Base-by-base conservation (phyloP, 495 filamentous ascomycete species). In the Xanthoparmelia taractica region DNA sequence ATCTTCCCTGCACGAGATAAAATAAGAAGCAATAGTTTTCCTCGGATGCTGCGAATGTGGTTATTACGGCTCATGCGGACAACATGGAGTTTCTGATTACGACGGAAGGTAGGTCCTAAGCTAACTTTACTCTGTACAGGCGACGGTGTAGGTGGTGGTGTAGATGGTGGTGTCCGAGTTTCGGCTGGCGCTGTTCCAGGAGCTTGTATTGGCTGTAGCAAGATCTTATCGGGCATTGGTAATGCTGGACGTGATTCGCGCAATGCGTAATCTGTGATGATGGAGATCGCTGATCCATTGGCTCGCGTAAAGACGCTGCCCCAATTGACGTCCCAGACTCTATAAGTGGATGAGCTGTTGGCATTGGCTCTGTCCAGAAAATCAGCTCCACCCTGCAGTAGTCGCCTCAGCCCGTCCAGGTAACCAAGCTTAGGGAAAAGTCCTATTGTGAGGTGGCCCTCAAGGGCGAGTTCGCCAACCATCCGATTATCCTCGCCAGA, bases 321-420 rank as follows among this genome's bases (percentile, higher is more conserved):
- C 64, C 64, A 69, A 23, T 66, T 66, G 17, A 69, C 67, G 57
- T 69, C 64, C 64, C 65, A 69, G 1, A 67, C 65, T 43, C 23
- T 57, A 12, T 64, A 43, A 5, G 8, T 40, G 0, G 64, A 63
- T 36, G 18, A 54, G 57, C 65, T 57, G 7, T 31, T 56, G 45
- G 57, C 55, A 43, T 48, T 66, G 3, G 56, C 65, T 27, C 56
- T 29, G 29, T 67, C 66, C 8, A 61, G 33, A 57, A 64, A 67
- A 0, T 58, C 31, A 7, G 57, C 7, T 27, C 57, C 66, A 3
- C 34, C 40, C 34, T 61, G 34, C 11, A 67, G 63, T 34, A 67
- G 36, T 18, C 62, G 23, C 54, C 55, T 15, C 4, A 65, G 8
- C 10, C 50, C 54, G 13, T 64, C 17, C 5, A 64, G 38, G n/a